Evolutionary conservation across 2,329 filamentous ascomycete species (phyloP), one percentile per base, ranked within the genome.

Genomic region (Penicillium rolfsii): DNA sequence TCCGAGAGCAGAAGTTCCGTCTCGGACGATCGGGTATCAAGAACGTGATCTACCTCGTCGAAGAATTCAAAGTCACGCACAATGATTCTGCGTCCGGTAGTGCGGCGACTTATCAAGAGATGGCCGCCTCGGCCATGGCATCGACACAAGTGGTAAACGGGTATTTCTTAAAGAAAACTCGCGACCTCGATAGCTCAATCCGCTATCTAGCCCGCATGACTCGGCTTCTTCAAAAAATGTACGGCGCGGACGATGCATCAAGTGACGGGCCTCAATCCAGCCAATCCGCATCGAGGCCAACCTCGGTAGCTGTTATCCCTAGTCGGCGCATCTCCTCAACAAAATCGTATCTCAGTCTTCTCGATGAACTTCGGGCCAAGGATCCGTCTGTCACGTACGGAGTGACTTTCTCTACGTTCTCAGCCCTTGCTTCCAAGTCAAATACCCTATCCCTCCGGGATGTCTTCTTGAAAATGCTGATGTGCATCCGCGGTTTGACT

Each of bases 1-100:
- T 93, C 68, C 89, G 89, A 67, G 91, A 95, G 73, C 91, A 95
- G 72, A 94, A 95, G 72, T 94, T 93, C 71, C 88, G 91, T 1
- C 82, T 94, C 11, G 84, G 85, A 57, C 86, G 86, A 55, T 91
- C 87, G 0, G 91, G 91, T 0, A 81, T 91, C n/a, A 86, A 85
- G 60, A 90, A 93, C 67, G 88, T 93, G 14, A 83, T 91, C 40
- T 95, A 94, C 70, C 82, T 95, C 26, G 84, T 95, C 58, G 91
- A 95, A 71, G 88, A 93, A 66, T 88, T 89, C 60, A 73, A 83
- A 11, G 82, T 91, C 71, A 83, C 87, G 46, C 71, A 83, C n/a
- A 46, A 62, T 0, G 81, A 84, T 7, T 73, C 80, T 43, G 79
- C 80, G 38, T 77, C 81, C 26, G 64, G 67, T 19, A 64, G 55